Evolutionary conservation across 2,329 filamentous ascomycete species (phyloP), one percentile per base, ranked within the genome.

Genomic region (Clarireedia paspali): DNA sequence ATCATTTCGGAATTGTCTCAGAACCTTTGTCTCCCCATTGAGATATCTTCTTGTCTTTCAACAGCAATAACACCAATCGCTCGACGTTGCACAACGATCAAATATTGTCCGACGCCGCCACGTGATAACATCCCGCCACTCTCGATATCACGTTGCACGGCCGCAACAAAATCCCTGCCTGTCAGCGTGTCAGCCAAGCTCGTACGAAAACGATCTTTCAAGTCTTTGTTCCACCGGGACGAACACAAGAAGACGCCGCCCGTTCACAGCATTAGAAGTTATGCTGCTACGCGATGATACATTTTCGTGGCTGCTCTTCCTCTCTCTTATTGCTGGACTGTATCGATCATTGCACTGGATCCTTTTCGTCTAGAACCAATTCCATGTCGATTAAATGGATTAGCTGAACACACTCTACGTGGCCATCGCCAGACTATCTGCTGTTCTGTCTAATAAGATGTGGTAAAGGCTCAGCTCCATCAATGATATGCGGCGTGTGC

Each of bases 251-350:
- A 17, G 36, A 36, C 20, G 53, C 27, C 45, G 36, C 17, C 46
- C n/a, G 34, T 36, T 55, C 47, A 50, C 53, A 38, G 40, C 46
- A 44, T 45, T 10, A 14, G 12, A 12, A 23, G 6, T 44, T 17
- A 44, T 44, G 40, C 30, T n/a, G 47, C 50, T 50, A 55, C 53
- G 15, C 53, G 47, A 20, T 55, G 53, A 55, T 44, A 26, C 38
- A 24, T 27, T 47, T 55, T 50, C 46, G 53, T 55, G 47, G 47
- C 24, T 50, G 20, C 36, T 27, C 47, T 50, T 44, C 44, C 38
- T 15, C 23, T 34, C n/a, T 30, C 20, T 34, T 24, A 45, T 23
- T 45, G 24, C 17, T 17, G 27, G 23, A 30, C 36, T 47, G 52
- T 50, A 23, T 17, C 47, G 26, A 45, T 30, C 27, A n/a, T 9